Conservation (phyloP, 768 basidiomycete species). For the Trametes punicea region DNA sequence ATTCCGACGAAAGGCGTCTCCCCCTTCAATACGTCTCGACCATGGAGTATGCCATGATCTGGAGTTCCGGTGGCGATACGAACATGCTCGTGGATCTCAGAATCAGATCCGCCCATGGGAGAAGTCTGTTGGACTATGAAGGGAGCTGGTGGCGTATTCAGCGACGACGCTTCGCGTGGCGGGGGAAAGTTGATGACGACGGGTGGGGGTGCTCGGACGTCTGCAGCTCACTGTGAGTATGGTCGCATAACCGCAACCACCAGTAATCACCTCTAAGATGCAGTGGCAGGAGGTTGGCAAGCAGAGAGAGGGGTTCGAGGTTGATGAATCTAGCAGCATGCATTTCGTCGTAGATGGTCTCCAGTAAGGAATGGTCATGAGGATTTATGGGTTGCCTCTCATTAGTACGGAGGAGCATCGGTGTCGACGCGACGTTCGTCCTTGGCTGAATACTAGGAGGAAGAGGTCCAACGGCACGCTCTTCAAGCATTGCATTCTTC, state of each 20-base stretch:
- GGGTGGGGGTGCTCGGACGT: slow-evolving; percentile 65
- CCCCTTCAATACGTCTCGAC: slow-evolving; percentile 1
- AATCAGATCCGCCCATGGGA: background rate
- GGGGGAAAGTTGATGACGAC: slow-evolving; percentile 59
- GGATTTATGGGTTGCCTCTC: slow-evolving; percentile 45
- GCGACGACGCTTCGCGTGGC: slow-evolving; percentile 22
- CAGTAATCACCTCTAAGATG: slow-evolving; percentile 56
- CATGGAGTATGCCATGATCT: background rate
- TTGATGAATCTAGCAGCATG: slow-evolving; percentile 69
- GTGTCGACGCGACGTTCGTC: background rate
- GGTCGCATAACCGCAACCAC: background rate
- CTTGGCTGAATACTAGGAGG: background rate
- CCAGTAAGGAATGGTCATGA: slow-evolving; percentile 62
- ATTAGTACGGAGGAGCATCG: slow-evolving; percentile 4
- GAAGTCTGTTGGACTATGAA: background rate
- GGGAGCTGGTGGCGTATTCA: background rate
- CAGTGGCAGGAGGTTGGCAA: slow-evolving; percentile 52
- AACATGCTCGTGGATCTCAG: background rate
- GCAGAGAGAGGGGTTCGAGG: slow-evolving; percentile 55
- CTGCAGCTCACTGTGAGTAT: slow-evolving; percentile 31
- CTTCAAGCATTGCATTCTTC: slow-evolving; percentile 1
- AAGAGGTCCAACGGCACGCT: background rate
- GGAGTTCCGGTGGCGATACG: background rate
- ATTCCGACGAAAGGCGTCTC: slow-evolving; percentile 12
- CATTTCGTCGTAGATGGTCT: slow-evolving; percentile 65